Percentiles rank a stretch among this genome's conserved stretches.
Evolutionary conservation across 148 eudicot genomes (phyloP).

Genomic region (Dysphania ambrosioides): DNA sequence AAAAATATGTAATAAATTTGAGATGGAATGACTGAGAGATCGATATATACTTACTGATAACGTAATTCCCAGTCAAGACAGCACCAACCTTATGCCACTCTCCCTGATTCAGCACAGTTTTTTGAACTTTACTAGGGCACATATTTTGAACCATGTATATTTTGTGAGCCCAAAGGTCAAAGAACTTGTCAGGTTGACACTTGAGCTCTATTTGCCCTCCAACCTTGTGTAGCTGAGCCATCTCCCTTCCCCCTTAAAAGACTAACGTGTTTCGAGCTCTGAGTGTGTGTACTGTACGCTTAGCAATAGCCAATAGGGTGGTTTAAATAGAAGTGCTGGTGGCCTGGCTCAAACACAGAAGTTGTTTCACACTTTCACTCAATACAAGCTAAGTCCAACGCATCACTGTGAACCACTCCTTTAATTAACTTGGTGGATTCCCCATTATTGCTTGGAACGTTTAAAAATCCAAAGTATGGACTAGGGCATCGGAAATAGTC

Average conservation of each 20-base stretch:
- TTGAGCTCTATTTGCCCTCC: conserved; percentile 13
- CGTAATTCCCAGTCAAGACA: conserved; percentile 1
- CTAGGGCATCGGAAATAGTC: too few species aligned
- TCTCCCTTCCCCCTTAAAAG: background rate
- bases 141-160: background rate
- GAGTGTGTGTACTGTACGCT: background rate
- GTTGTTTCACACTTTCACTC: too few species aligned
- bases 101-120: conserved; percentile 8
- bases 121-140: conserved; percentile 12
- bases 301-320: background rate
- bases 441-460: too few species aligned
- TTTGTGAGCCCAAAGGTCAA: conserved; percentile 13
- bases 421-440: too few species aligned
- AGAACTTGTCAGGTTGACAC: conserved; percentile 9
- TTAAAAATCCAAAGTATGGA: too few species aligned
- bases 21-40: too few species aligned
- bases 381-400: too few species aligned
- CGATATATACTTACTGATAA: background rate
- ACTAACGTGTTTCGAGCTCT: background rate
- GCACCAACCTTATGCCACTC: conserved; percentile 7
- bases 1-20: too few species aligned
- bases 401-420: too few species aligned
- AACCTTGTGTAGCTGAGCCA: conserved; percentile 7
- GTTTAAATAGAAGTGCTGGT: background rate
- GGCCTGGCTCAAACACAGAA: background rate